These are phyloP conservation scores for Yarrowia galli DNA, from an alignment of 1,139 yeast species.

Conservation along the genomic window DNA sequence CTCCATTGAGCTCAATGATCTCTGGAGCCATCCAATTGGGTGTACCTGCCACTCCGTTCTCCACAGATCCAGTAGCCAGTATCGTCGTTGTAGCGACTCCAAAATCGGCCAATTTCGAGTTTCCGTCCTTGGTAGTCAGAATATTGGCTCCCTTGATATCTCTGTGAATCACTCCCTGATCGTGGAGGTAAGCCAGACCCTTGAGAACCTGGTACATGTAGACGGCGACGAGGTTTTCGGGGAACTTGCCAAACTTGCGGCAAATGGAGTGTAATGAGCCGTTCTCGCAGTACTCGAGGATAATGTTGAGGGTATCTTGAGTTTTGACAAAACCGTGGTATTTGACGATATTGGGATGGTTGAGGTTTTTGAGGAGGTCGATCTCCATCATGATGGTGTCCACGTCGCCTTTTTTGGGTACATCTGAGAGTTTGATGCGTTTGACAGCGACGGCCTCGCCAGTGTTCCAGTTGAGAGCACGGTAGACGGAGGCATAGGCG, in stretches of 20 bases:
- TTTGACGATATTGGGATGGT: slow-evolving; percentile 89
- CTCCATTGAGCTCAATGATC: slow-evolving; percentile 78
- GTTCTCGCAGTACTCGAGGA: slow-evolving; percentile 79
- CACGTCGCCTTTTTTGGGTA: slow-evolving; percentile 49
- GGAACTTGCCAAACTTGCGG: slow-evolving; percentile 59
- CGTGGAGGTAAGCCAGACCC: slow-evolving; percentile 74
- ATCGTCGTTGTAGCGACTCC: slow-evolving; percentile 69
- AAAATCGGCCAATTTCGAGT: slow-evolving; percentile 76
- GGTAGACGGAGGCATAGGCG: slow-evolving; percentile 78
- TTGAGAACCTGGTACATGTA: slow-evolving; percentile 74
- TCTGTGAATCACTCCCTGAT: slow-evolving; percentile 76
- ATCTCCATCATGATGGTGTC: slow-evolving; percentile 54
- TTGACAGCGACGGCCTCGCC: slow-evolving; percentile 84
- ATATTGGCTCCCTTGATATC: slow-evolving; percentile 85
- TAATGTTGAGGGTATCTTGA: slow-evolving; percentile 68
- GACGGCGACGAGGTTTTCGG: slow-evolving; percentile 66
- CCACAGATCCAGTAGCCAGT: slow-evolving; percentile 41
- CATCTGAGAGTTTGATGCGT: slow-evolving; percentile 65
- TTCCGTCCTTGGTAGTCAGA: slow-evolving; percentile 64
- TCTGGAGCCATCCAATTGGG: slow-evolving; percentile 94
- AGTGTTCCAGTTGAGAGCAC: slow-evolving; percentile 68
- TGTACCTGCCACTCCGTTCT: slow-evolving; percentile 61
- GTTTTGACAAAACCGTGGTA: slow-evolving; percentile 88
- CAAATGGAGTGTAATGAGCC: slow-evolving; percentile 82
- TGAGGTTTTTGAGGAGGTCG: slow-evolving; percentile 66